phyloP scores from a whole-genome alignment of 768 basidiomycete species.

The Mycena crocata region DNA sequence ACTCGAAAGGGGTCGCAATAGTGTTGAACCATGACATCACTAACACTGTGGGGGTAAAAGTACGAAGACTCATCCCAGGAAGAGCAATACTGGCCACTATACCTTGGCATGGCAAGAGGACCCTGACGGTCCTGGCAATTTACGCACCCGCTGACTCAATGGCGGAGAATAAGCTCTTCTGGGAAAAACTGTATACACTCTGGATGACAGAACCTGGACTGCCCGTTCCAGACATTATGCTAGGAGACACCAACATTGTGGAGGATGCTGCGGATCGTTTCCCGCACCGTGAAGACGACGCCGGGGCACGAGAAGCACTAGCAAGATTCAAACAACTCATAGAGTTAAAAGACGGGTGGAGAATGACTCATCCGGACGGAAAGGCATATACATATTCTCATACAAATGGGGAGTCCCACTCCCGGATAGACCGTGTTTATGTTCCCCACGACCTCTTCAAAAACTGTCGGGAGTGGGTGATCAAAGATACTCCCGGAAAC shows the following conservation, averaged over 20 bases:
- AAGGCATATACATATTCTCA: background rate
- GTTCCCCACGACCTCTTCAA: conserved; percentile 1
- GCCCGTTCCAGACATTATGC: conserved; percentile 28
- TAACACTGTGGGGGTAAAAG: background rate
- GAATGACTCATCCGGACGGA: background rate
- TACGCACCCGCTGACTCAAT: background rate
- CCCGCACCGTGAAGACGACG: conserved; percentile 16
- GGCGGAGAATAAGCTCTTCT: background rate
- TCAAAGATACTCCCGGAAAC: background rate
- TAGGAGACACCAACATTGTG: conserved; percentile 39
- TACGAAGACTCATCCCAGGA: conserved; percentile 1
- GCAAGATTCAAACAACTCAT: background rate
- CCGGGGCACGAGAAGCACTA: background rate
- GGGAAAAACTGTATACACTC: background rate
- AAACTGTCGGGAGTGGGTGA: background rate
- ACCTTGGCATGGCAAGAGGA: background rate
- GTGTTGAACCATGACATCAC: background rate
- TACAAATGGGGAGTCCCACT: background rate
- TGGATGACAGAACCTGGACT: background rate
- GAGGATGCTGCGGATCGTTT: conserved; percentile 37
- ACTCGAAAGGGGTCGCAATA: background rate
- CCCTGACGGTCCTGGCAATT: background rate
- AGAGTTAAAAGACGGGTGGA: conserved; percentile 2
- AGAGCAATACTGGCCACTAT: conserved; percentile 5
- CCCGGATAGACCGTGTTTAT: background rate